Base-by-base conservation (phyloP, 202 grass and related monocot genomes). In the Setaria viridis region DNA sequence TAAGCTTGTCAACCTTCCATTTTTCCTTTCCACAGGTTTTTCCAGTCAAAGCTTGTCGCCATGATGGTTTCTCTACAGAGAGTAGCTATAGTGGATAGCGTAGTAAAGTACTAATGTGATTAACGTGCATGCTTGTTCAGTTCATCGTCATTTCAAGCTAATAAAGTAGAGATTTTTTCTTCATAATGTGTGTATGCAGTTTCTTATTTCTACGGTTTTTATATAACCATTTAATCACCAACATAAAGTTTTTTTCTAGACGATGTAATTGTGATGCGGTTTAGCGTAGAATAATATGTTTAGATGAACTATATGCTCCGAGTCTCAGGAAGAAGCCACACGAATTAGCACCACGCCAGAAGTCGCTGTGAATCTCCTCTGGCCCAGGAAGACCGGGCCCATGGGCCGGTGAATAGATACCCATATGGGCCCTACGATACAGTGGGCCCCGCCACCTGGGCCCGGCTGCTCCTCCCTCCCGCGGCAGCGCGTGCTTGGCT, bases 401-500 rank as follows among this genome's bases (percentile, higher is more conserved):
- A 87, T 84, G 76, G 60, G 74, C 76, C 49, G 34, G 21, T 35
- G 59, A 45, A 33, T 33, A 42, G 78, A 58, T 85, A 66, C 70
- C 70, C 62, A 37, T 43, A 42, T 67, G 80, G 87, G 85, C 70
- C 84, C 84, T 34, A 65, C 32, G 65, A 59, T 7, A n/a, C 39
- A 6, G 73, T n/a, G 63, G 89, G 81, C 29, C 86, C 92, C 92
- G 14, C 76, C 75, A 33, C 43, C 74, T 70, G 82, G 82, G 49
- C 72, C 81, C 46, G 76, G 58, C 54, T 82, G 81, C 84, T 35
- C 59, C 84, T 87, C 78, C 63, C 21, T 37, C 54, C 48, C 20
- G 37, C 87, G 81, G 92, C 92, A 91, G 84, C 89, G 87, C 84
- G 89, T 89, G 89, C 89, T 43, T 43, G 76, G 25, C 43, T 93